Conservation (phyloP, 805 yeast species). For the Yarrowia osloensis region DNA sequence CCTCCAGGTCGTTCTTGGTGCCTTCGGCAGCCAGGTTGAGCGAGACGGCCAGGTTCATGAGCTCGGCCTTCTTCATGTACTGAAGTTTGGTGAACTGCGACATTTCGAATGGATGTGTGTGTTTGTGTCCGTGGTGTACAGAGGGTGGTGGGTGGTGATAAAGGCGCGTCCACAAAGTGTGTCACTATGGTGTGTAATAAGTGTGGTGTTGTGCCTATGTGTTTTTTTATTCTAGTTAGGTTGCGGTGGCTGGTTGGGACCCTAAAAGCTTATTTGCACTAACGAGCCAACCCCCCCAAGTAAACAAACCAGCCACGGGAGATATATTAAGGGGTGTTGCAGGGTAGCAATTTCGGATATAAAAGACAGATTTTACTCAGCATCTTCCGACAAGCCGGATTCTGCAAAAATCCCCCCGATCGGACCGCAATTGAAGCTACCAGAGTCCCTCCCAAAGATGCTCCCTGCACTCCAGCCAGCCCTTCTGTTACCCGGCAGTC, state of each 20-base stretch:
- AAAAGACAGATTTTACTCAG: background rate
- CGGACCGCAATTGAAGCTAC: background rate
- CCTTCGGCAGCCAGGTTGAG: conserved; percentile 43
- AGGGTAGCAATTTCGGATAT: background rate
- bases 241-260: conserved; percentile 26
- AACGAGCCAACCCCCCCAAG: background rate
- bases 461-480: background rate
- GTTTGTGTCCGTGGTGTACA: background rate
- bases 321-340: background rate
- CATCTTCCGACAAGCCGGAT: background rate
- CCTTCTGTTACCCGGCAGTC: background rate
- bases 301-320: background rate
- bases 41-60: conserved; percentile 44
- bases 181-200: background rate
- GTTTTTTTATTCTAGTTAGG: background rate
- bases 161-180: background rate
- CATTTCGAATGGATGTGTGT: background rate
- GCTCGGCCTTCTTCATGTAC: conserved; percentile 42
- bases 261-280: background rate
- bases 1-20: conserved; percentile 40
- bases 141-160: background rate
- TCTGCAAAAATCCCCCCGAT: too few relatives aligned
- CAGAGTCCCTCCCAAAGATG: background rate
- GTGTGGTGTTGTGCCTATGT: background rate
- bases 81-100: conserved; percentile 20